Evolutionary conservation across 805 yeast genomes (phyloP).

Genomic region (Nakazawaea ishiwadae): DNA sequence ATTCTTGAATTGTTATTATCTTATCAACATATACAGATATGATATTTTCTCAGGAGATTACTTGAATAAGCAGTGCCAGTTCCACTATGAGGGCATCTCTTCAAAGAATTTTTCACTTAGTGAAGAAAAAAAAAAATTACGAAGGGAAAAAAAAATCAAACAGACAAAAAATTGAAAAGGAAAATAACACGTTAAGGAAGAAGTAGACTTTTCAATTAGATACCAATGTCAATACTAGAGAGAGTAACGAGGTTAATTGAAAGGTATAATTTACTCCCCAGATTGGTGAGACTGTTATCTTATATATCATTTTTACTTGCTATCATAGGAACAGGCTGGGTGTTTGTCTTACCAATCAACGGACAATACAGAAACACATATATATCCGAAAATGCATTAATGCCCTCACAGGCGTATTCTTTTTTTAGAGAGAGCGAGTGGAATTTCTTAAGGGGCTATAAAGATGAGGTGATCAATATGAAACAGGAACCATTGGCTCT

Average conservation of each 20-base stretch:
- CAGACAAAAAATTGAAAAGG: not conserved
- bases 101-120: too few species aligned
- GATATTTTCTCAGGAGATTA: too few species aligned
- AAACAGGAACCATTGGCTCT: constrained; percentile 23
- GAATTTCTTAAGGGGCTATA: constrained; percentile 83
- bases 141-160: too few species aligned
- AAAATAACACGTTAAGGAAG: not conserved
- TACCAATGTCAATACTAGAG: constrained; percentile 41
- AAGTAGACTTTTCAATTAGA: not conserved
- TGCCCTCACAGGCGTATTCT: constrained; percentile 94
- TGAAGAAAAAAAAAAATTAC: too few species aligned
- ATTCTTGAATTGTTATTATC: too few species aligned
- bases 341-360: constrained; percentile 66
- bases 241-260: constrained; percentile 37
- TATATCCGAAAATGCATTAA: constrained; percentile 90
- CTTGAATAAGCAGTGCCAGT: too few species aligned
- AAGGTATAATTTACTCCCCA: constrained; percentile 42
- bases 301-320: constrained; percentile 36
- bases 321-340: constrained; percentile 47
- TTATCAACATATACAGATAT: too few species aligned
- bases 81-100: too few species aligned
- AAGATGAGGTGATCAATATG: constrained; percentile 49
- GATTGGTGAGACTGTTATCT: constrained; percentile 38
- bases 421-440: constrained; percentile 93
- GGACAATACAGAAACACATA: constrained; percentile 84